Evolutionary conservation across 768 basidiomycete genomes (phyloP).

Genomic region (Solioccasus polychromus): DNA sequence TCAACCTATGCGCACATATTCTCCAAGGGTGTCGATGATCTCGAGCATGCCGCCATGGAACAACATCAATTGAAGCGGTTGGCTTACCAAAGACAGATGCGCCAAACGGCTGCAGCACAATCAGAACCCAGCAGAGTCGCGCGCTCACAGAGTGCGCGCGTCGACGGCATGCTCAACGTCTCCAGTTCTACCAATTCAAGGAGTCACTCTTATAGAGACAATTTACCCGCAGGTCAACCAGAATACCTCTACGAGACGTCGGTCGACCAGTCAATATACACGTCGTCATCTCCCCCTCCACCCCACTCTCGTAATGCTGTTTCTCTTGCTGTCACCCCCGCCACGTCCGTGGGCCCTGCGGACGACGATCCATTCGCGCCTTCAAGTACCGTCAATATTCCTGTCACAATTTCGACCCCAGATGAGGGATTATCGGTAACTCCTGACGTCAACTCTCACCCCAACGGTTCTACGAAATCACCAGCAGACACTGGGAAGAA

Average conservation of each 20-base stretch:
- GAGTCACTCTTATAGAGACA: constrained; percentile 48
- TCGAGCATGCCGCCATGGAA: constrained; percentile 79
- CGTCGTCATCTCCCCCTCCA: constrained; percentile 33
- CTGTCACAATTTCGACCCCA: constrained; percentile 29
- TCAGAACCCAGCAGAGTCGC: constrained; percentile 32
- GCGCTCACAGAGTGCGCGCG: constrained; percentile 55
- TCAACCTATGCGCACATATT: constrained; percentile 49
- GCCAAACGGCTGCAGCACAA: constrained; percentile 41
- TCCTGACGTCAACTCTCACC: constrained; percentile 16
- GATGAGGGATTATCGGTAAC: constrained; percentile 20
- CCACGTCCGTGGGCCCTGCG: constrained; percentile 37
- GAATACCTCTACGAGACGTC: constrained; percentile 78
- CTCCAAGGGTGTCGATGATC: constrained; percentile 66
- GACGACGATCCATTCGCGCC: constrained; percentile 76
- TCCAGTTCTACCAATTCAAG: constrained; percentile 35
- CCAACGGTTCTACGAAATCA: constrained; percentile 30
- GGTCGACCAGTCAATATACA: constrained; percentile 51
- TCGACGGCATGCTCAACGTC: constrained; percentile 41
- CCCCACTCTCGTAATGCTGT: constrained; percentile 38
- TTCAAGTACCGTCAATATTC: constrained; percentile 27
- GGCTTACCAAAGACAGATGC: constrained; percentile 81
- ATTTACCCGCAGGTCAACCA: constrained; percentile 46
- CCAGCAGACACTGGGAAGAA: constrained; percentile 45
- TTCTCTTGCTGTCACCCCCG: constrained; percentile 43
- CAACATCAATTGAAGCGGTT: constrained; percentile 81